Base-by-base conservation (phyloP, 345 rosid genomes). In the Camelina neglecta region DNA sequence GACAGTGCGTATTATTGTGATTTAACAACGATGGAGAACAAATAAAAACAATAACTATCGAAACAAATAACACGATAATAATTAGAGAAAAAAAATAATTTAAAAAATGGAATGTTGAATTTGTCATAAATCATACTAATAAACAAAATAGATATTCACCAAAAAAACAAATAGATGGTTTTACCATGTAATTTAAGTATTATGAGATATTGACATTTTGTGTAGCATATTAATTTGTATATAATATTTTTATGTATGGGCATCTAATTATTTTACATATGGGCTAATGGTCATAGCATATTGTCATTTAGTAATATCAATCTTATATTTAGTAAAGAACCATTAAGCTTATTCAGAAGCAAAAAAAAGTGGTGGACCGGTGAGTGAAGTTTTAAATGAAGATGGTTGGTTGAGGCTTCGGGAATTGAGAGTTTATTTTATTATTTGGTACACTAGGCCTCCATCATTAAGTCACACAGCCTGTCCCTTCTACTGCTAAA, bases 371-470 rank as follows among this genome's bases (percentile, higher is more conserved):
- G 45, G 58, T 11, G n/a, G 48, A 36, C 18, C 24, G 66, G 73
- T 77, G 38, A 76, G 67, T 77, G 72, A 57, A 56, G 61, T 48
- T 56, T 24, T 77, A 36, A 77, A 71, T 71, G 80, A 54, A 48
- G 11, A 48, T 71, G 55, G 80, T 64, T 71, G 55, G 80, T 64
- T 71, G 72, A 70, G 48, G 24, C 71, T 6, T 77, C 1, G 76
- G 76, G 76, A 64, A 77, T 39, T 77, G 80, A 77, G 65, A 21
- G 42, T 41, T 67, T 48, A 8, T 42, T 41, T 48, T 11, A 42
- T 8, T 45, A 1, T 7, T 3, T 41, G 44, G 4, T 41, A 41
- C 50, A 51, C 36, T 35, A 74, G 39, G 24, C 7, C 18, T 38
- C 38, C 36, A 48, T 31, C 20, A 20, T 54, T 42, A 21, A 15